phyloP scores from a whole-genome alignment of 257 asterid species.

The Datura wrightii region DNA sequence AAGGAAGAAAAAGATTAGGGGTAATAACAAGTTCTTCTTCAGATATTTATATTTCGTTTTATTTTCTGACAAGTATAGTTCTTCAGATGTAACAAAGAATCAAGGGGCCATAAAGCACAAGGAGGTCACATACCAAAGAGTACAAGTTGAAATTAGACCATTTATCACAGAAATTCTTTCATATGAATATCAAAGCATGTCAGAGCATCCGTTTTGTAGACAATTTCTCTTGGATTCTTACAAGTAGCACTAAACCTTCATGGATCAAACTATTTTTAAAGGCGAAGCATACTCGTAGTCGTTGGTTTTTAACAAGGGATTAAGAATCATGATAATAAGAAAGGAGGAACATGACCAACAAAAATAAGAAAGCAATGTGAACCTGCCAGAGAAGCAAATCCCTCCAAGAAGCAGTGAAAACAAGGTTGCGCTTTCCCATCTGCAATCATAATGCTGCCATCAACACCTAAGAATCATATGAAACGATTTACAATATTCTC shows the following conservation, averaged over 20 bases:
- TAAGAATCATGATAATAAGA: neutral
- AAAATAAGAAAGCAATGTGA: conserved; percentile 19
- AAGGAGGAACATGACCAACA: neutral
- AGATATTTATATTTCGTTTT: neutral
- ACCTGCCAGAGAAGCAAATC: conserved; percentile 91
- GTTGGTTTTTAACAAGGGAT: neutral
- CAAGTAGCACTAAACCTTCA: neutral
- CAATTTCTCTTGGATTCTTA: neutral
- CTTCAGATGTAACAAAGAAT: neutral
- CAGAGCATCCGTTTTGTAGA: neutral
- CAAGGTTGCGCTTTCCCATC: conserved; percentile 91
- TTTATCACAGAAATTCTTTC: neutral
- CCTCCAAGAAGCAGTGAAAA: conserved; percentile 86
- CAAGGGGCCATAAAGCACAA: neutral
- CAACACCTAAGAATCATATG: conserved; percentile 69
- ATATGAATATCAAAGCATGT: neutral
- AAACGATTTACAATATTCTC: conserved; percentile 48
- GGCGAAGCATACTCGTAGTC: neutral
- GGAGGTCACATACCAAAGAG: neutral
- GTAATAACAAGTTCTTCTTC: conserved; percentile 7
- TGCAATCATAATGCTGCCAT: conserved; percentile 85
- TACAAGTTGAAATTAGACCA: neutral
- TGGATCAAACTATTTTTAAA: neutral
- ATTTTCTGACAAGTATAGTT: neutral
- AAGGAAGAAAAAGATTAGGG: neutral